These are phyloP conservation scores for Trichoderma virens DNA, from an alignment of 495 filamentous ascomycete species.

Conservation along the genomic window DNA sequence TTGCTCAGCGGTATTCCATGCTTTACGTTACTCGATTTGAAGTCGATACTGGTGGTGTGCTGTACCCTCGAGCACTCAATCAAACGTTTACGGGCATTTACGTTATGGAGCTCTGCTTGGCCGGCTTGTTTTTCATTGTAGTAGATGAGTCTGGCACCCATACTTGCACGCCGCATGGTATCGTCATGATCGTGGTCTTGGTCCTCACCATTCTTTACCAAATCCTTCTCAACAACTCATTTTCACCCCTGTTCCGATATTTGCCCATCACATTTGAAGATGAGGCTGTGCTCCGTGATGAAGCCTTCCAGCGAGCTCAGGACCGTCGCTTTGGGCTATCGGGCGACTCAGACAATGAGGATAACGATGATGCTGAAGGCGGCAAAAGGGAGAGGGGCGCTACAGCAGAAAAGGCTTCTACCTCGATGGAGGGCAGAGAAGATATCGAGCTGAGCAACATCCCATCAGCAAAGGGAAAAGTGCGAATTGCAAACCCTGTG, in stretches of 20 bases:
- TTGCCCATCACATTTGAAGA: constrained; percentile 94
- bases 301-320: constrained; percentile 77
- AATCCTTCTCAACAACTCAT: constrained; percentile 72
- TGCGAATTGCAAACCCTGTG: constrained; percentile 31
- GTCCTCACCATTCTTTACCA: constrained; percentile 75
- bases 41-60: constrained; percentile 84
- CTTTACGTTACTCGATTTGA: constrained; percentile 90
- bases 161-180: constrained; percentile 71
- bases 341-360: constrained; percentile 40
- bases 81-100: constrained; percentile 94
- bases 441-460: constrained; percentile 56
- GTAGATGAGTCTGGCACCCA: constrained; percentile 49
- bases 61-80: constrained; percentile 91
- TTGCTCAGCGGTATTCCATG: constrained; percentile 93
- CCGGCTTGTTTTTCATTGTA: constrained; percentile 88
- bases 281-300: constrained; percentile 79
- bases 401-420: neutral
- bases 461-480: constrained; percentile 18
- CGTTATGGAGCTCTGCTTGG: constrained; percentile 84
- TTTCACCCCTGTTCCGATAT: constrained; percentile 79
- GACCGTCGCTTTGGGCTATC: constrained; percentile 48
- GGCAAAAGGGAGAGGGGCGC: neutral
- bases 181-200: constrained; percentile 76
- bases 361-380: neutral
- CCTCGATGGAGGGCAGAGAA: constrained; percentile 18